Conservation (phyloP, 805 yeast genomes). For the Myxozyma nipponensis region DNA sequence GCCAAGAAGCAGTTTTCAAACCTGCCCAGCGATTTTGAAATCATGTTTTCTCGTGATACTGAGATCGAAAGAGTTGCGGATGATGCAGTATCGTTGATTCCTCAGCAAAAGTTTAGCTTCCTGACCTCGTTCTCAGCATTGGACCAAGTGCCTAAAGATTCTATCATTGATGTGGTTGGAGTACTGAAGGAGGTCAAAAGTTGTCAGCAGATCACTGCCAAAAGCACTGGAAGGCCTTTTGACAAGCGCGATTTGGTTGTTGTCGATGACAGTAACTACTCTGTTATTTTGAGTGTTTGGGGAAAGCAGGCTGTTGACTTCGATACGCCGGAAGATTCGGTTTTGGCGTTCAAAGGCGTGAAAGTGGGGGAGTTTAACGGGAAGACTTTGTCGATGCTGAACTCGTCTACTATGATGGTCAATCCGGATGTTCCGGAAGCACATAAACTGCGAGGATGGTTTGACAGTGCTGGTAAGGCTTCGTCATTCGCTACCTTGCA, state of each 20-base stretch:
- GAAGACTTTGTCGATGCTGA: conserved; percentile 73
- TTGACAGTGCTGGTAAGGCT: conserved; percentile 68
- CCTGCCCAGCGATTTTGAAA: conserved; percentile 83
- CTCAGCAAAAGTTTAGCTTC: conserved; percentile 73
- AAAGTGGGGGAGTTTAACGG: conserved; percentile 87
- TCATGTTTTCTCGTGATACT: conserved; percentile 75
- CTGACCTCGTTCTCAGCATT: conserved; percentile 58
- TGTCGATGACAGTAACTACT: conserved; percentile 78
- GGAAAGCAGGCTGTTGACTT: conserved; percentile 81
- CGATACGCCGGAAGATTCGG: conserved; percentile 59
- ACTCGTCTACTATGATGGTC: conserved; percentile 66
- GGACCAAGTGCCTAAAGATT: conserved; percentile 62
- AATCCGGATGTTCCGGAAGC: conserved; percentile 92
- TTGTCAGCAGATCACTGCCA: conserved; percentile 73
- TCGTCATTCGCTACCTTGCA: conserved; percentile 55
- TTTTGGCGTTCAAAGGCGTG: conserved; percentile 89
- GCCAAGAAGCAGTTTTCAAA: conserved; percentile 84
- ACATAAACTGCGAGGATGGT: conserved; percentile 90
- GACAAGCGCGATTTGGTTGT: conserved; percentile 85
- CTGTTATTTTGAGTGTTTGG: conserved; percentile 84
- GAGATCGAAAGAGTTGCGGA: conserved; percentile 65
- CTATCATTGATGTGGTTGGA: conserved; percentile 82
- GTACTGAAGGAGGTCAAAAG: conserved; percentile 75
- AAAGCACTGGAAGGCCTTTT: conserved; percentile 82
- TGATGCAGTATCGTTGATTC: conserved; percentile 57